phyloP scores from a whole-genome alignment of 805 yeast species.

The Maudiozyma bulderi region DNA sequence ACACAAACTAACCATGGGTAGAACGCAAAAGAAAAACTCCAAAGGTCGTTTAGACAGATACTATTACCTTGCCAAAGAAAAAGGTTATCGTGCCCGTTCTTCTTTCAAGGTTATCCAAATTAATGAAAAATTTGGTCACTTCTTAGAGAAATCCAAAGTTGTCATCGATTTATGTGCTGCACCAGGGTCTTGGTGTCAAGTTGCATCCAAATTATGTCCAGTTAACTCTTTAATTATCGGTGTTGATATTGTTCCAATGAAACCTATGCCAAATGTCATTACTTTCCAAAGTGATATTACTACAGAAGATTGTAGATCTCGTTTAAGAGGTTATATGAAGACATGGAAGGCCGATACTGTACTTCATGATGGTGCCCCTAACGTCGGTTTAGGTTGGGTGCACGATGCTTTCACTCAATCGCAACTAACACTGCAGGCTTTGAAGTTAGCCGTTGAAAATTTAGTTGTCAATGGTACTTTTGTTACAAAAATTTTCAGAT shows the following conservation, averaged over 20 bases:
- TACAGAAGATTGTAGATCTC: slow-evolving; percentile 94
- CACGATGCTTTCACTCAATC: slow-evolving; percentile 99
- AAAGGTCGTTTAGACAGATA: slow-evolving; percentile 98
- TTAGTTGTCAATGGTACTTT: slow-evolving; percentile 87
- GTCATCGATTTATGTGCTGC: slow-evolving; percentile 98
- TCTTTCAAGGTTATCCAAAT: slow-evolving; percentile 91
- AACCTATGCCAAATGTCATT: slow-evolving; percentile 88
- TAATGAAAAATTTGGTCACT: slow-evolving; percentile 93
- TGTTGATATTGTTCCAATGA: slow-evolving; percentile 97
- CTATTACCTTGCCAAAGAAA: slow-evolving; percentile 93
- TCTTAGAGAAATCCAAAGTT: slow-evolving; percentile 86
- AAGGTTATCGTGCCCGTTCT: slow-evolving; percentile 98
- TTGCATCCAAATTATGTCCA: slow-evolving; percentile 89
- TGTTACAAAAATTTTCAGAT: slow-evolving; percentile 93
- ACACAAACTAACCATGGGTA: slow-evolving; percentile 50
- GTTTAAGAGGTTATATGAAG: slow-evolving; percentile 88
- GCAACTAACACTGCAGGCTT: slow-evolving; percentile 86
- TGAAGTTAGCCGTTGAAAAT: slow-evolving; percentile 90
- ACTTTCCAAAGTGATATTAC: slow-evolving; percentile 96
- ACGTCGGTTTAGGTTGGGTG: slow-evolving; percentile 99
- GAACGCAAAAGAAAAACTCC: slow-evolving; percentile 86
- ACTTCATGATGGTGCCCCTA: slow-evolving; percentile 99
- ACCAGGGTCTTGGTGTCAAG: slow-evolving; percentile 99
- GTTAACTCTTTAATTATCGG: slow-evolving; percentile 89
- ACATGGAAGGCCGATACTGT: slow-evolving; percentile 99